A percentile compares a stretch with the other conserved stretches of the same genome.
These are phyloP conservation scores for Termitomyces sp. DNA, from an alignment of 768 basidiomycete genomes.

Conservation along the genomic window DNA sequence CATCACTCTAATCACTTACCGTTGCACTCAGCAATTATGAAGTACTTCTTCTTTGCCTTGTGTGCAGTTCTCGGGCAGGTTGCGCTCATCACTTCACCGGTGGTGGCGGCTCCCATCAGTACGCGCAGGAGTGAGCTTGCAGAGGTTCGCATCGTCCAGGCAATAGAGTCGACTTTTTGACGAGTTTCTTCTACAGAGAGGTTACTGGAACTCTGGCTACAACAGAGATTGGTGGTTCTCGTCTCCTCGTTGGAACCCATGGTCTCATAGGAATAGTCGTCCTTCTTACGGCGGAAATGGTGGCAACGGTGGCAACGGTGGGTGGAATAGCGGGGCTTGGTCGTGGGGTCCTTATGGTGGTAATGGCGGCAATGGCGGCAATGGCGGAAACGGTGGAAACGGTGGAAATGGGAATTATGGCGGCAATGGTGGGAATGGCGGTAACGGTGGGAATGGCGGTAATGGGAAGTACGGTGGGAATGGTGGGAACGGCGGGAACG, in stretches of 20 bases:
- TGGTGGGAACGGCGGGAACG: no score
- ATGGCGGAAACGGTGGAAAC: no score
- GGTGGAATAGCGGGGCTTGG: no score
- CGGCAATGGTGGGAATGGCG: no score
- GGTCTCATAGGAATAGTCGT: not conserved
- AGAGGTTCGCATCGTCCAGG: not conserved
- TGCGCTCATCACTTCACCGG: not conserved
- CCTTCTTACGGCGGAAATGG: not conserved
- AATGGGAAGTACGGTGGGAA: no score
- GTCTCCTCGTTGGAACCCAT: not conserved
- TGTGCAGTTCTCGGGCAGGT: constrained; percentile 1
- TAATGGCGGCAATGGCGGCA: no score
- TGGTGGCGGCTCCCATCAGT: not conserved
- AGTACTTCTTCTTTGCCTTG: not conserved
- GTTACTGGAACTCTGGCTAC: not conserved
- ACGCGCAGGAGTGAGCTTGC: not conserved
- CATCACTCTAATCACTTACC: no score
- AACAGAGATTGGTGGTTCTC: not conserved
- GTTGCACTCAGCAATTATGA: not conserved
- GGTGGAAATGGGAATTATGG: no score
- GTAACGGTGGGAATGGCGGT: no score
- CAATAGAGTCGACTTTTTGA: not conserved
- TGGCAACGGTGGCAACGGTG: no score
- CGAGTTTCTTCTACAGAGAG: not conserved
- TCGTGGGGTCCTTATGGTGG: no score